These are phyloP conservation scores for Neurospora sp. DNA, from an alignment of 495 filamentous ascomycete species.

Conservation along the genomic window DNA sequence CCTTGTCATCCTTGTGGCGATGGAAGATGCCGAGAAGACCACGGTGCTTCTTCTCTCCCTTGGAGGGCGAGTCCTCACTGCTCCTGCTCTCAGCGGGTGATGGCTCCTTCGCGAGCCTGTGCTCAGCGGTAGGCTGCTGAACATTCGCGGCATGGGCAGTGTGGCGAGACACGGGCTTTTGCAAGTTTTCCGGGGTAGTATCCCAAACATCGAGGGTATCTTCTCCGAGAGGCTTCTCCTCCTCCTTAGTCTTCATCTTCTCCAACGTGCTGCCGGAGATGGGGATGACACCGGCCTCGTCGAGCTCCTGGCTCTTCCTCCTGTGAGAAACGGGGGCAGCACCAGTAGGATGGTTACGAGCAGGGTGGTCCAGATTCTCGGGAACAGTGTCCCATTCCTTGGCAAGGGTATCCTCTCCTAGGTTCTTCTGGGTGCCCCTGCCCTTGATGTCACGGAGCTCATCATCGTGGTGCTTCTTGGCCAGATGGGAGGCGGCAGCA, in stretches of 20 bases:
- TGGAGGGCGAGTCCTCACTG: background rate
- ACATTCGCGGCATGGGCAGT: background rate
- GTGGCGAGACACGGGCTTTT: background rate
- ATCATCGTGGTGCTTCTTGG: slow-evolving; percentile 10
- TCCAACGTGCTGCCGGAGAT: background rate
- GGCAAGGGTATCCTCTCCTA: background rate
- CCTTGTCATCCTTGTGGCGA: slow-evolving; percentile 19
- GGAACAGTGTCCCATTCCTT: background rate
- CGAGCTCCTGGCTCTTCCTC: background rate
- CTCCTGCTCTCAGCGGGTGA: background rate
- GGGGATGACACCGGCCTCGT: background rate
- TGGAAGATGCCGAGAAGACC: slow-evolving; percentile 22
- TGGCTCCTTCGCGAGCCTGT: background rate
- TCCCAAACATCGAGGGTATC: background rate
- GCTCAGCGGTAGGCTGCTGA: background rate
- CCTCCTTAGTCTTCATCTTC: background rate
- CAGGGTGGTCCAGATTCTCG: background rate
- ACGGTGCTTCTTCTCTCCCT: slow-evolving; percentile 15
- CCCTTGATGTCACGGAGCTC: background rate
- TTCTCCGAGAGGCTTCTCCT: background rate
- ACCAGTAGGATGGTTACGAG: background rate
- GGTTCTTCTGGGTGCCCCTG: background rate
- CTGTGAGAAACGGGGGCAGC: background rate
- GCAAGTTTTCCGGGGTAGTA: background rate
- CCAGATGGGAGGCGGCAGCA: slow-evolving; percentile 7